Conservation (phyloP, 192 early-diverging fungal genomes). For the Coemansia sp. region DNA sequence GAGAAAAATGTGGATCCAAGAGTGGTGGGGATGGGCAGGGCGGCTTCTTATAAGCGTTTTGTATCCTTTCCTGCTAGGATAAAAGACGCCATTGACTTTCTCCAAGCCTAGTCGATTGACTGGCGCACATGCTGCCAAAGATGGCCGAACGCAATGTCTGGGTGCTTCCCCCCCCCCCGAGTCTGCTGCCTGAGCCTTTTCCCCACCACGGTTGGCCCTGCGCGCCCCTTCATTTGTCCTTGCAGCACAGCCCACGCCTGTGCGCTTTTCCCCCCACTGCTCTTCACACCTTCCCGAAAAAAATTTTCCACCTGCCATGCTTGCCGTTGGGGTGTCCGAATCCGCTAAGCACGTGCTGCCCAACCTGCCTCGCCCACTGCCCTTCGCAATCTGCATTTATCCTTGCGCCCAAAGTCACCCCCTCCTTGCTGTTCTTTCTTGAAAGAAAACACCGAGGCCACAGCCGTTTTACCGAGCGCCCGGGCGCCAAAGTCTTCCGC, state of each 20-base stretch:
- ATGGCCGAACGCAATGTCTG: neutral
- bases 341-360: neutral
- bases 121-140: neutral
- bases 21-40: slow-evolving; percentile 2
- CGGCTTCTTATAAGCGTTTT: slow-evolving; percentile 12
- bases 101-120: neutral
- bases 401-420: neutral
- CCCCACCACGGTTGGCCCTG: neutral
- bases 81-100: slow-evolving; percentile 9
- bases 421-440: neutral
- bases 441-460: neutral
- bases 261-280: neutral
- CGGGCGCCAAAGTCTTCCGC: neutral
- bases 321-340: neutral
- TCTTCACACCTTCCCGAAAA: neutral
- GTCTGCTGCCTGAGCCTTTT: no score
- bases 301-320: neutral
- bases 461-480: neutral
- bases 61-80: neutral
- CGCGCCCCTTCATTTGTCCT: neutral
- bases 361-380: neutral
- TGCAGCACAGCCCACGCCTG: neutral
- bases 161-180: neutral
- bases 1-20: slow-evolving; percentile 13
- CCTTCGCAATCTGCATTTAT: no score